phyloP scores from a whole-genome alignment of 768 basidiomycete species.

The Lentinula sp. region DNA sequence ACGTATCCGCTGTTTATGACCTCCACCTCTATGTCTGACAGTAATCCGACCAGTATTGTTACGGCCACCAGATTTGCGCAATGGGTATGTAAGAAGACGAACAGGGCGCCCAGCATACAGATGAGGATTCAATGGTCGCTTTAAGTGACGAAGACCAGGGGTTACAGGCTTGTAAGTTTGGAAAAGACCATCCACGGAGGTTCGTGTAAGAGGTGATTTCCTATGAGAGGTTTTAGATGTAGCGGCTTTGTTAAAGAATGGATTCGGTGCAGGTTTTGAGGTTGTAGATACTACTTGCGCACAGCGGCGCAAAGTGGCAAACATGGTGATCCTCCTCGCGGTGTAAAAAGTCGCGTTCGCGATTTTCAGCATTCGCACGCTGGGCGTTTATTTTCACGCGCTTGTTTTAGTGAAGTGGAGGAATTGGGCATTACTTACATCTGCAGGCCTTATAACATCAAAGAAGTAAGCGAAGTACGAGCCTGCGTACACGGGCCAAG shows the following conservation, averaged over 20 bases:
- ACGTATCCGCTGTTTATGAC: slow-evolving; percentile 82
- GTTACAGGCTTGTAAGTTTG: slow-evolving; percentile 90
- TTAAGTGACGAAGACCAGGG: slow-evolving; percentile 81
- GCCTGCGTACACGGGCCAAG: too few relatives aligned
- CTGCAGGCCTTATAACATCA: too few relatives aligned
- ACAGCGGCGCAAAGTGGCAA: not conserved
- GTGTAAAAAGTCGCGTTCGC: not conserved
- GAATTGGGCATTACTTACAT: too few relatives aligned
- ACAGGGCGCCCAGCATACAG: slow-evolving; percentile 84
- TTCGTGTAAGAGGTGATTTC: not conserved
- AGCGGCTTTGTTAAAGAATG: not conserved
- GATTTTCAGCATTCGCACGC: not conserved
- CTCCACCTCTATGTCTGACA: slow-evolving; percentile 85
- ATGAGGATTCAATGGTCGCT: slow-evolving; percentile 76
- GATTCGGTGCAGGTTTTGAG: not conserved
- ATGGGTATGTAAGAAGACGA: slow-evolving; percentile 72
- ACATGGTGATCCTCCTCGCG: not conserved
- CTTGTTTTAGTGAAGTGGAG: too few relatives aligned
- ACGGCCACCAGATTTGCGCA: slow-evolving; percentile 82
- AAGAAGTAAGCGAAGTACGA: too few relatives aligned
- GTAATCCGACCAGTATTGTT: slow-evolving; percentile 82
- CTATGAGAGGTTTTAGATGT: not conserved
- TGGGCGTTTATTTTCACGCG: not conserved
- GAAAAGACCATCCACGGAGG: slow-evolving; percentile 37
- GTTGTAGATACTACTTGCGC: not conserved